Evolutionary conservation across 805 yeast genomes (phyloP).

Genomic region (Candida manassasensis): DNA sequence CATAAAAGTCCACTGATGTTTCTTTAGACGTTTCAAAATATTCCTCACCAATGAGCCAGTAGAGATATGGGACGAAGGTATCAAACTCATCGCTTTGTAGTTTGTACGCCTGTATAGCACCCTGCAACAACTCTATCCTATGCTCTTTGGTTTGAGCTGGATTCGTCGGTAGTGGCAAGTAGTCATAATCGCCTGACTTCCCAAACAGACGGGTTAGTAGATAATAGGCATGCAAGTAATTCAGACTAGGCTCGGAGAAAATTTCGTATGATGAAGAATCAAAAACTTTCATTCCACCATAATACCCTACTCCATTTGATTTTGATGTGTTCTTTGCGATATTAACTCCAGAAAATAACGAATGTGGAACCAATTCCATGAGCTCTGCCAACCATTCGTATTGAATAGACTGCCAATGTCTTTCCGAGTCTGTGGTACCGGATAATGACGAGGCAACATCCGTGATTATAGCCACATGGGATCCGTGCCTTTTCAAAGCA

Average conservation of each 20-base stretch:
- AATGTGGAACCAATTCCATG: conserved; percentile 44
- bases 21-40: conserved; percentile 17
- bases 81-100: conserved; percentile 1
- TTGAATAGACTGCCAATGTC: conserved; percentile 59
- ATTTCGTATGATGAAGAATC: conserved; percentile 20
- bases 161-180: background rate
- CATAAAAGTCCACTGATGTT: background rate
- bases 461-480: conserved; percentile 53
- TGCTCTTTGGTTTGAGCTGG: conserved; percentile 28
- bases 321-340: conserved; percentile 13
- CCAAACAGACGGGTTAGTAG: background rate
- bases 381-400: conserved; percentile 62
- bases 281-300: conserved; percentile 31
- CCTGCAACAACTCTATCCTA: conserved; percentile 29
- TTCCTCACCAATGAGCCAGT: conserved; percentile 51
- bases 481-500: conserved; percentile 60
- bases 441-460: conserved; percentile 24
- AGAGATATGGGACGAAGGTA: conserved; percentile 22
- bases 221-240: conserved; percentile 22
- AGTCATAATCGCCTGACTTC: background rate
- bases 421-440: conserved; percentile 11
- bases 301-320: conserved; percentile 13
- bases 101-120: conserved; percentile 14
- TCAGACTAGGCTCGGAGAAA: conserved; percentile 25
- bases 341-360: conserved; percentile 20